Evolutionary conservation across 2,329 filamentous ascomycete species (phyloP).

Genomic region (Bipolaris bicolor): DNA sequence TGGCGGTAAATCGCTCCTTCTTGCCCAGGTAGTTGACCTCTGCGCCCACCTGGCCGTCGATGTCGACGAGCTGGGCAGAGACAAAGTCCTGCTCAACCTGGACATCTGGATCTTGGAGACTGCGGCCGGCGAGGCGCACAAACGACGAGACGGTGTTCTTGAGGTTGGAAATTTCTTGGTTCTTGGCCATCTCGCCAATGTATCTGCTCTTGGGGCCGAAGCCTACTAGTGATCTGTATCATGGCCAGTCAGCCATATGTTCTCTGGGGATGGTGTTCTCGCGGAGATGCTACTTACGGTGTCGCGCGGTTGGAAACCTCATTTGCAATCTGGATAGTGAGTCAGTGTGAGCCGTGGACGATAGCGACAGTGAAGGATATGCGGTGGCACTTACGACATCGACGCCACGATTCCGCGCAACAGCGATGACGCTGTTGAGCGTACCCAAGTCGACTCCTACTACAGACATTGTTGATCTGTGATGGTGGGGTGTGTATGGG

Average conservation of each 20-base stretch:
- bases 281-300: slow-evolving; percentile 70
- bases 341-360: slow-evolving; percentile 17
- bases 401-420: slow-evolving; percentile 97
- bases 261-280: slow-evolving; percentile 15
- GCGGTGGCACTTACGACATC: slow-evolving; percentile 80
- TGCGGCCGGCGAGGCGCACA: slow-evolving; percentile 89
- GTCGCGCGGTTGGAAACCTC: slow-evolving; percentile 98
- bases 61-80: slow-evolving; percentile 82
- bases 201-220: slow-evolving; percentile 95
- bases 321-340: slow-evolving; percentile 80
- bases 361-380: not conserved
- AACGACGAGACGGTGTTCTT: slow-evolving; percentile 97
- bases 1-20: slow-evolving; percentile 94
- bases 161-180: slow-evolving; percentile 98
- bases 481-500: slow-evolving; percentile 39
- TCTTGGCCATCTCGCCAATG: slow-evolving; percentile 94
- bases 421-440: slow-evolving; percentile 95
- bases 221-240: slow-evolving; percentile 77
- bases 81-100: slow-evolving; percentile 91
- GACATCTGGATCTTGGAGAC: slow-evolving; percentile 87
- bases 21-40: slow-evolving; percentile 93
- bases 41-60: slow-evolving; percentile 92
- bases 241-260: slow-evolving; percentile 18
- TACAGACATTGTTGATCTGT: slow-evolving; percentile 61
- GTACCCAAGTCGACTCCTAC: slow-evolving; percentile 93